Base-by-base conservation (phyloP, 129 eudicot species). In the Kitagawia praeruptora region DNA sequence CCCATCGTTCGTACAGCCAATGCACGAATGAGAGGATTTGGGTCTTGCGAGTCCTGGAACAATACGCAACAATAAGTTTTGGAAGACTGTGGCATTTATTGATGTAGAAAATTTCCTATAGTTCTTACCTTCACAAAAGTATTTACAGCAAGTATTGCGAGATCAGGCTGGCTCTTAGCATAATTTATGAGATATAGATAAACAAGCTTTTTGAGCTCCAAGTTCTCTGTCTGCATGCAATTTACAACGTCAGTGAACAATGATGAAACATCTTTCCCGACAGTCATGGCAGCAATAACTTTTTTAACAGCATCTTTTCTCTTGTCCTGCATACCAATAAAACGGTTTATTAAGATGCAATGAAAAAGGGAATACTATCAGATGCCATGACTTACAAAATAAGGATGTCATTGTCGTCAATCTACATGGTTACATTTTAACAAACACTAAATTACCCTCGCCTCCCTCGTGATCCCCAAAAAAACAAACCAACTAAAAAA, bases 1-100 rank as follows among this genome's bases (percentile, higher is more conserved):
- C 99, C 99, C 99, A 96, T 96, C 49, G 99, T 96, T 77, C 99
- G 85, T 61, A 96, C 99, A 86, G 99, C 99, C 91, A 96, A 87
- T 64, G 99, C 98, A 48, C 99, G 96, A 56, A 96, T 96, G 78
- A 96, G 81, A 81, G 99, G 99, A 85, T 96, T 96, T 83, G 99
- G 98, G 77, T 96, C 99, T 86, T 96, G 99, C 25, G 99, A 89
- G 83, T 96, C 99, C 98, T 95, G 95, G 75, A 87, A 42, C 71
- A 75, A 63, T 42, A 28, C 46, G 19, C 46, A 70, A 2, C 25
- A 70, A 39, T 12, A 34, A 67, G 40, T 13, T 31, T 67, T 31
- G 15, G 41, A 67, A 67, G 41, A 67, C 41, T 28, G 5, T 15
- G 6, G 41, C 21, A 67, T 67, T 31, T 67, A 67, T 31, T 31